Conservation (phyloP, 1,284 basidiomycete genomes). For the Leccinum pachyderme region DNA sequence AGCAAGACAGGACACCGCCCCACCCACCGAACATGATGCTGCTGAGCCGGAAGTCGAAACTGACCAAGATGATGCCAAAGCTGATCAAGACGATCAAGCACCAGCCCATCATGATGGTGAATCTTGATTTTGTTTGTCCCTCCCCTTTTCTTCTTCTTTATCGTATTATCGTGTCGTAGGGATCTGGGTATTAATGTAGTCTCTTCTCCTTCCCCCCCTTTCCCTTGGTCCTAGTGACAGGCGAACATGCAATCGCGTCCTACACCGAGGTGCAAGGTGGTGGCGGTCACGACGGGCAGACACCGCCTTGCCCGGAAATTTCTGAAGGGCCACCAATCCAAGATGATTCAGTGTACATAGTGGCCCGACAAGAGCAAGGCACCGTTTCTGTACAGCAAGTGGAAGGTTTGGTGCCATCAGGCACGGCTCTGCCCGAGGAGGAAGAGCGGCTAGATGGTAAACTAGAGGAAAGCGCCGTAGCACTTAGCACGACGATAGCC, state of each 20-base stretch:
- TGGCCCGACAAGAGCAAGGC: conserved; percentile 2
- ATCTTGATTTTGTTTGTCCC: conserved; percentile 40
- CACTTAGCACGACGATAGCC: not conserved
- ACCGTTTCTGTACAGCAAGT: not conserved
- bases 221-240: conserved; percentile 19
- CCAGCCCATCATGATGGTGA: conserved; percentile 48
- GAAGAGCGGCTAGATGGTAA: not conserved
- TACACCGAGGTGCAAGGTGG: conserved; percentile 14
- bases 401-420: not conserved
- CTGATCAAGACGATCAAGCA: conserved; percentile 22
- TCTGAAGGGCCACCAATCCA: conserved; percentile 11
- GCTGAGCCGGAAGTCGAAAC: conserved; percentile 7
- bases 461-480: not conserved
- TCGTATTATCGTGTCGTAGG: conserved; percentile 31
- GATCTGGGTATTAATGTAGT: conserved; percentile 33
- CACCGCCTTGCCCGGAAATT: not conserved
- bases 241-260: conserved; percentile 15
- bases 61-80: conserved; percentile 20
- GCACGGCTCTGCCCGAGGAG: not conserved
- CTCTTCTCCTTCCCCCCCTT: not conserved
- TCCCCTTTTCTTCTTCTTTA: conserved; percentile 6
- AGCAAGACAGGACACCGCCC: conserved; percentile 7
- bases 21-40: conserved; percentile 2
- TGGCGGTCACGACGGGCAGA: conserved; percentile 2
- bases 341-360: not conserved